Percentiles rank a stretch among this genome's conserved stretches.
phyloP scores from a whole-genome alignment of 2,329 filamentous ascomycete genomes.

The Botrytis fragariae region DNA sequence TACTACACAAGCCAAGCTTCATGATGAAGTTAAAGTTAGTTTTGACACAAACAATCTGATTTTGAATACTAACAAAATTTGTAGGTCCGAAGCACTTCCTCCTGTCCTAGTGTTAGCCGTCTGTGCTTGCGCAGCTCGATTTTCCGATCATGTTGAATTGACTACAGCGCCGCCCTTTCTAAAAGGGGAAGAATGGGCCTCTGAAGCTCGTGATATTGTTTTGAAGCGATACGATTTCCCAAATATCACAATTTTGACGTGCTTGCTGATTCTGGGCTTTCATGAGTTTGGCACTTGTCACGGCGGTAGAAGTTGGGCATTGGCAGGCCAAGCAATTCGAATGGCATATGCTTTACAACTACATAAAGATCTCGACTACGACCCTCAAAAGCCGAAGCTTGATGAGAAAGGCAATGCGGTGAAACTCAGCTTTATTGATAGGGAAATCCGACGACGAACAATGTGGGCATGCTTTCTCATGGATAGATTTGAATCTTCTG shows the following conservation, averaged over 20 bases:
- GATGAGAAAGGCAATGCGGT: conserved; percentile 45
- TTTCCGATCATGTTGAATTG: conserved; percentile 83
- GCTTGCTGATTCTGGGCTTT: conserved; percentile 80
- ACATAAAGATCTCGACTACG: conserved; percentile 85
- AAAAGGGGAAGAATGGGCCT: conserved; percentile 88
- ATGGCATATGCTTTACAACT: conserved; percentile 97
- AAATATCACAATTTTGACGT: conserved; percentile 93
- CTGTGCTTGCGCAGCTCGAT: conserved; percentile 91
- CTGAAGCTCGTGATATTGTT: conserved; percentile 81
- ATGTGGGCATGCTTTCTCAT: conserved; percentile 99
- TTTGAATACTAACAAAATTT: conserved; percentile 22
- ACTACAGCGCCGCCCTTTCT: conserved; percentile 72
- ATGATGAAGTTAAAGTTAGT: conserved; percentile 78
- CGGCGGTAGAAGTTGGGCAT: conserved; percentile 91
- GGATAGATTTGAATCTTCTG: conserved; percentile 96
- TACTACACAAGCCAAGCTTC: conserved; percentile 95
- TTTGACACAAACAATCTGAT: background rate
- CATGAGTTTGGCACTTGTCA: conserved; percentile 98
- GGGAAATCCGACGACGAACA: conserved; percentile 85
- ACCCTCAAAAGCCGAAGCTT: conserved; percentile 63
- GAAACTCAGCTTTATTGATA: conserved; percentile 83
- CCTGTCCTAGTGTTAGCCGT: conserved; percentile 92
- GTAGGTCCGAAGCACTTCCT: conserved; percentile 72
- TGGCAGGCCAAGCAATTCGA: conserved; percentile 89
- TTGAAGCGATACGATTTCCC: conserved; percentile 87